phyloP scores from a whole-genome alignment of 495 filamentous ascomycete species.

The Ascodesmis nigricans region DNA sequence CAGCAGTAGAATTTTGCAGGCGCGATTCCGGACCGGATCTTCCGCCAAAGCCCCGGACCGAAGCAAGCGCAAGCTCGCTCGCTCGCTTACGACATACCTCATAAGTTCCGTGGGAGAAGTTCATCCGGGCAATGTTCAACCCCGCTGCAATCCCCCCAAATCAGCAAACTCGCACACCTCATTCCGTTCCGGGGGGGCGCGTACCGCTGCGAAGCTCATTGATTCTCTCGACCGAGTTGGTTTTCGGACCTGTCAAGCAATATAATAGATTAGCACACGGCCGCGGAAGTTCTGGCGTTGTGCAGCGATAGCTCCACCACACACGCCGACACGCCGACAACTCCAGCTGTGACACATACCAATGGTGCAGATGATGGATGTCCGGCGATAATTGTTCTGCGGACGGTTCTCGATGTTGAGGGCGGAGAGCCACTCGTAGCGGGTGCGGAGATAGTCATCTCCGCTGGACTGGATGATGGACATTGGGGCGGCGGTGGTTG shows the following conservation, averaged over 20 bases:
- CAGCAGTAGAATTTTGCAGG: too few species aligned
- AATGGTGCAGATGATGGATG: constrained; percentile 97
- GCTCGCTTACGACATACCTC: too few species aligned
- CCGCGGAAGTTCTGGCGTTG: too few species aligned
- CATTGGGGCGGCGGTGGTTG: background rate
- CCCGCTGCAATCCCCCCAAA: constrained; percentile 33
- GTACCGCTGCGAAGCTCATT: constrained; percentile 62
- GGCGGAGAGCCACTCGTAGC: constrained; percentile 77
- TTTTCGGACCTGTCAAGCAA: constrained; percentile 53
- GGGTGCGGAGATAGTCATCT: constrained; percentile 31
- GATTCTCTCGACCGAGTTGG: constrained; percentile 90
- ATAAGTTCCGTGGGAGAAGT: constrained; percentile 95
- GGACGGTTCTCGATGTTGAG: constrained; percentile 33
- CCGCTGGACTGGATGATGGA: constrained; percentile 3
- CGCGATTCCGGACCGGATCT: too few species aligned
- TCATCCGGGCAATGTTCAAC: constrained; percentile 96
- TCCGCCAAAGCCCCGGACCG: background rate
- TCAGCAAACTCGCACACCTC: constrained; percentile 12
- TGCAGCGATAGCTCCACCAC: too few species aligned
- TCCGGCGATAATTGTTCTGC: constrained; percentile 77
- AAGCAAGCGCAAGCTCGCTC: too few species aligned
- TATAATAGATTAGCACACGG: too few species aligned
- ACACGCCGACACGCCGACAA: too few species aligned
- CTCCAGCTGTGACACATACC: too few species aligned
- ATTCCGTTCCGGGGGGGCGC: constrained; percentile 2